phyloP scores from a whole-genome alignment of 2,329 filamentous ascomycete species.

The Teratosphaeria nubilosa region DNA sequence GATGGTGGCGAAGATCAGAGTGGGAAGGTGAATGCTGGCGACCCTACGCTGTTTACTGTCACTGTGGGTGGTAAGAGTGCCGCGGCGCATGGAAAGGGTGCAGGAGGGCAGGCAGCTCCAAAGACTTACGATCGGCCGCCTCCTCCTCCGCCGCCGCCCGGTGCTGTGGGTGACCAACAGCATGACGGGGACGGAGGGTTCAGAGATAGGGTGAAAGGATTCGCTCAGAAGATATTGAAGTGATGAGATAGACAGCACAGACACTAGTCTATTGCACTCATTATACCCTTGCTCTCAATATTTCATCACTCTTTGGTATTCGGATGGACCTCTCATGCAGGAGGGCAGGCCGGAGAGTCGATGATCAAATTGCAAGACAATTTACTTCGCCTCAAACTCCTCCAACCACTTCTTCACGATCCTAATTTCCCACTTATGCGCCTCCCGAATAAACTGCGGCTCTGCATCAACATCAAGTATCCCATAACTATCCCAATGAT shows the following conservation, averaged over 20 bases:
- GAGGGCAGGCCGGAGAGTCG: neutral
- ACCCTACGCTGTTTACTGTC: slow-evolving; percentile 38
- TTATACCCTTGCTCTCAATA: neutral
- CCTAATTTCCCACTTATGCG: slow-evolving; percentile 48
- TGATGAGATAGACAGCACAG: neutral
- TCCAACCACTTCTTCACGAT: slow-evolving; percentile 59
- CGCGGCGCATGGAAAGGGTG: slow-evolving; percentile 1
- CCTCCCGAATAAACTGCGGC: slow-evolving; percentile 47
- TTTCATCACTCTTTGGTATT: no score
- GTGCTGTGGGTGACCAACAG: neutral
- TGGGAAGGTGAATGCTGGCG: slow-evolving; percentile 40
- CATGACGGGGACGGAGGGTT: slow-evolving; percentile 4
- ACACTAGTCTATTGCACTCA: neutral
- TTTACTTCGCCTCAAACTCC: slow-evolving; percentile 37
- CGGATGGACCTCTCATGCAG: no score
- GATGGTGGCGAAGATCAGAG: slow-evolving; percentile 46
- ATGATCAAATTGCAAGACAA: neutral
- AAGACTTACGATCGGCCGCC: slow-evolving; percentile 8
- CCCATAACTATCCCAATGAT: slow-evolving; percentile 30
- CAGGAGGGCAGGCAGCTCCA: neutral
- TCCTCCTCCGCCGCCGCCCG: slow-evolving; percentile 8
- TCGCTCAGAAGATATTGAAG: slow-evolving; percentile 11
- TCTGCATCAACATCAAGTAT: slow-evolving; percentile 49
- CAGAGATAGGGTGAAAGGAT: slow-evolving; percentile 9
- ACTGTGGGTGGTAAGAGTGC: slow-evolving; percentile 34